Percentiles rank a stretch among this genome's conserved stretches.
Evolutionary conservation across 2,329 filamentous ascomycete species (phyloP).

Genomic region (Tetracladium maxilliforme): DNA sequence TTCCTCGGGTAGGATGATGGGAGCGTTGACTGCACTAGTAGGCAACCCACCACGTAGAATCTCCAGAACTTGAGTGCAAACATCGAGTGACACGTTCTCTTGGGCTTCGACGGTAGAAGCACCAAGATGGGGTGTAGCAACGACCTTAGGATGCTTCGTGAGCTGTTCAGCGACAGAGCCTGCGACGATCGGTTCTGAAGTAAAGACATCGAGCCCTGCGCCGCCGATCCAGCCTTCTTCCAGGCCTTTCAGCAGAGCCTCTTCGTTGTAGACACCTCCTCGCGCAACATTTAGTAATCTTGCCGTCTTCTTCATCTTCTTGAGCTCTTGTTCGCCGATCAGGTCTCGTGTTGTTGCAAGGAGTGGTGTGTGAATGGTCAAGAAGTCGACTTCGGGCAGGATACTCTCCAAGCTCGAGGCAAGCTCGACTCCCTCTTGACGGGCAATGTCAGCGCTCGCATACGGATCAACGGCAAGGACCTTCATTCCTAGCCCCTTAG

Average conservation of each 20-base stretch:
- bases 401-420: conserved; percentile 42
- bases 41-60: conserved; percentile 62
- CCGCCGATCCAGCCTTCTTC: conserved; percentile 59
- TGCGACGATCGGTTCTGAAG: conserved; percentile 51
- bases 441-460: conserved; percentile 57
- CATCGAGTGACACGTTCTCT: conserved; percentile 71
- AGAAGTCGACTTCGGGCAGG: conserved; percentile 54
- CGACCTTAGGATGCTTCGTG: conserved; percentile 54
- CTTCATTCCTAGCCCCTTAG: conserved; percentile 62
- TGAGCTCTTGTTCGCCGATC: conserved; percentile 51
- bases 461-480: conserved; percentile 66
- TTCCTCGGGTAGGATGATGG: conserved; percentile 68
- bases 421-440: conserved; percentile 49
- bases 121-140: conserved; percentile 67
- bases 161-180: conserved; percentile 46
- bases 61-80: conserved; percentile 64
- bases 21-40: conserved; percentile 65
- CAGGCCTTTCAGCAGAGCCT: conserved; percentile 53
- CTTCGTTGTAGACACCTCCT: conserved; percentile 69
- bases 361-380: conserved; percentile 71
- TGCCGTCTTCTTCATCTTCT: conserved; percentile 58
- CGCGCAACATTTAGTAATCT: conserved; percentile 67
- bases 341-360: conserved; percentile 65
- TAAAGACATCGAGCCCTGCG: conserved; percentile 70
- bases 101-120: conserved; percentile 73